Evolutionary conservation across 2,329 filamentous ascomycete species (phyloP).

Genomic region (Aspergillus luchuensis): DNA sequence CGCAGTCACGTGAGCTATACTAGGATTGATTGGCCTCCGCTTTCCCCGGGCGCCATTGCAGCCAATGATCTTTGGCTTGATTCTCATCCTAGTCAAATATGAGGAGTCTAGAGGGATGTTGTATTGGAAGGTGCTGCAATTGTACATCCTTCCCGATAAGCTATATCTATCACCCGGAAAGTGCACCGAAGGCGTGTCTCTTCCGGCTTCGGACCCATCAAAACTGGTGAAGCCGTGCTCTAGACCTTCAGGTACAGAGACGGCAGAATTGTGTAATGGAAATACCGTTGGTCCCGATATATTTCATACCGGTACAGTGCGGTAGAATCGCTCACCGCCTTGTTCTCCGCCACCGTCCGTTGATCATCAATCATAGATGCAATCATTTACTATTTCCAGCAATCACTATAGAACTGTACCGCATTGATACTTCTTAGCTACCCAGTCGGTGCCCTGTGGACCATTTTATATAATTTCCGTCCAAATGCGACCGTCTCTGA

Average conservation of each 20-base stretch:
- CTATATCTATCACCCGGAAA: too few relatives aligned
- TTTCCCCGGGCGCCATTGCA: not conserved
- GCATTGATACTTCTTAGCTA: not conserved
- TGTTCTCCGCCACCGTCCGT: slow-evolving; percentile 8
- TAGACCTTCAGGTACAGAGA: not conserved
- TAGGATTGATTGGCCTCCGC: slow-evolving; percentile 21
- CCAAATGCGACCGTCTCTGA: slow-evolving; percentile 34
- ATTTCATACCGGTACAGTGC: slow-evolving; percentile 7
- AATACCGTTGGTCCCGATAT: not conserved
- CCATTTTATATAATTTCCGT: slow-evolving; percentile 2
- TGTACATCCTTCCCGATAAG: not conserved
- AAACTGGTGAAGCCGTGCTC: not conserved
- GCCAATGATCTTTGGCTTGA: not conserved
- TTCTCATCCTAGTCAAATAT: not conserved
- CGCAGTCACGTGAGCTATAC: slow-evolving; percentile 31
- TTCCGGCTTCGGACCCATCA: not conserved
- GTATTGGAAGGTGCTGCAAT: not conserved
- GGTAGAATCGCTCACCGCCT: slow-evolving; percentile 13
- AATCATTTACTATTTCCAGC: not conserved
- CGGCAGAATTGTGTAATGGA: not conserved
- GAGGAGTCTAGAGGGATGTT: not conserved
- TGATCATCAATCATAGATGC: not conserved
- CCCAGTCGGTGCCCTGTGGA: not conserved
- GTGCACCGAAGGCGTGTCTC: not conserved
- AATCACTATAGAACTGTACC: not conserved